A percentile compares a stretch with the other conserved stretches of the same genome.
Evolutionary conservation across 2,329 filamentous ascomycete species (phyloP).

Genomic region (Penicillium sp.): DNA sequence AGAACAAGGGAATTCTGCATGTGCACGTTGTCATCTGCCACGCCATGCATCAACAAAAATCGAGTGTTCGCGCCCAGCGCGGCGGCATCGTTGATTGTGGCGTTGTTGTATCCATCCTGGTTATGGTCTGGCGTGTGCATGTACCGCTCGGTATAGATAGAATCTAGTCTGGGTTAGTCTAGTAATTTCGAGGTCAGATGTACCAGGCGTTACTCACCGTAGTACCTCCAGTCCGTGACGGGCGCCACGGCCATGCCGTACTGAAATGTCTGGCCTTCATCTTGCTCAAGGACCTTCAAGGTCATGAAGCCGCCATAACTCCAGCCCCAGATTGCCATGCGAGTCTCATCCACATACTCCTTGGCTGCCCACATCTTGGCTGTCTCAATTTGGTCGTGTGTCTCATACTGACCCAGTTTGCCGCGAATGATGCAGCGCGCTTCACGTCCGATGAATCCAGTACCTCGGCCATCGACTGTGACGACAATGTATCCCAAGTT

Average conservation of each 20-base stretch:
- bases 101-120: conserved; percentile 64
- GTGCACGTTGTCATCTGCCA: conserved; percentile 97
- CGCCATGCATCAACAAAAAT: conserved; percentile 92
- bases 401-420: conserved; percentile 77
- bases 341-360: conserved; percentile 71
- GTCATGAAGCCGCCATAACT: conserved; percentile 94
- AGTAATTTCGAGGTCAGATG: background rate
- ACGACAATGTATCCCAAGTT: conserved; percentile 87
- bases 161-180: conserved; percentile 24
- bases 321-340: conserved; percentile 97
- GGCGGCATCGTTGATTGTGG: conserved; percentile 66
- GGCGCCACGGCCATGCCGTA: conserved; percentile 98
- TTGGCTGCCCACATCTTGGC: conserved; percentile 78
- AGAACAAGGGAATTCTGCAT: conserved; percentile 88
- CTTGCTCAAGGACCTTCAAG: conserved; percentile 86
- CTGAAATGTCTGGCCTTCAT: conserved; percentile 81
- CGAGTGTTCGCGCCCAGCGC: conserved; percentile 71
- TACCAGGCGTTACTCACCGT: conserved; percentile 46
- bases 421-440: conserved; percentile 76
- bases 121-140: conserved; percentile 94
- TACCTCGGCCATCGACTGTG: conserved; percentile 88
- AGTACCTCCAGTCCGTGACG: conserved; percentile 97
- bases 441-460: conserved; percentile 80
- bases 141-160: conserved; percentile 57
- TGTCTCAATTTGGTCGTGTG: conserved; percentile 83